Evolutionary conservation across 2,329 filamentous ascomycete genomes (phyloP), one percentile per base, ranked within the genome.

Genomic region (Aureobasidium subglaciale): DNA sequence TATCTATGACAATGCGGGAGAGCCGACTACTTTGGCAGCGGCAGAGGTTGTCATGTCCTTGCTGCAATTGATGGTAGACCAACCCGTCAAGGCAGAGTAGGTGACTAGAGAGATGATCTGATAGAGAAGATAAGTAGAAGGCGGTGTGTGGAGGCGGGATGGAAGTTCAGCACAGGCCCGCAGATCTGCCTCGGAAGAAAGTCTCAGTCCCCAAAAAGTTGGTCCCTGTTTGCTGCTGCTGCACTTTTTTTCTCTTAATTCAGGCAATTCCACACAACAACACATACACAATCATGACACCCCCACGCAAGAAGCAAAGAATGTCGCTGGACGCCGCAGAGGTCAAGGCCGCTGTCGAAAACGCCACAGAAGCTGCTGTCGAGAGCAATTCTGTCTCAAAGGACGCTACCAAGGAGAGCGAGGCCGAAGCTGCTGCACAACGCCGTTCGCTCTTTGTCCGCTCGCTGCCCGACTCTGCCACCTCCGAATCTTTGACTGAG

Each of bases 401-500:
- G 20, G 32, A 48, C 35, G 56, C 34, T 5, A 11, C 32, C 43
- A 50, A 55, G 41, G 40, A 48, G 46, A 35, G 40, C 53, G 38
- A 43, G 40, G 16, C 15, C 30, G 48, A 62, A 29, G 40, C 55
- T 56, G 52, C 56, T 54, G 37, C 59, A n/a, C 58, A 58, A 34
- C 58, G 64, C 59, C 61, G 69, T 61, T 68, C 92, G 42, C 83
- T 99, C 62, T 99, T 99, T 74, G 86, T 99, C 61, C 88, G 92
- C 64, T 91, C 88, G 49, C 81, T 99, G 45, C 88, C 91, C 18
- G 74, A 85, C 20, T 81, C 79, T 22, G 85, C 86, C 34, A 97
- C 91, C 30, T 88, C 83, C 67, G 90, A 96, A 66, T 80, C 80
- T 53, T 78, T 99, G 60, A 88, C 90, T 58, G 85, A 90, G 58